Percentiles rank a stretch among this genome's conserved stretches.
These are phyloP conservation scores for Fremontodendron californicum DNA, from an alignment of 345 rosid species.

Conservation along the genomic window DNA sequence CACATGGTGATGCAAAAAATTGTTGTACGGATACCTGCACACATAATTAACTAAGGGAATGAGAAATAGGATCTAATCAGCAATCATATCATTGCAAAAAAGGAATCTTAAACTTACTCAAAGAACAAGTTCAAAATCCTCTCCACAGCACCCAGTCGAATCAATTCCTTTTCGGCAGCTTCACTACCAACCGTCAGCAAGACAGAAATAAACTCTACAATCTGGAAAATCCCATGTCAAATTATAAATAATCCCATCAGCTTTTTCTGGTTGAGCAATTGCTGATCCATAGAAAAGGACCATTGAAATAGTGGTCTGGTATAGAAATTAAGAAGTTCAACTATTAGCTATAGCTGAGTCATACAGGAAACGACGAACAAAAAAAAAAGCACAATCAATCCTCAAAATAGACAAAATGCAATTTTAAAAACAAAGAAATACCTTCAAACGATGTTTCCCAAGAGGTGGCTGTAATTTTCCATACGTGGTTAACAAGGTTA, in stretches of 20 bases:
- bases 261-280: background rate
- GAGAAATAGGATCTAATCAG: constrained; percentile 19
- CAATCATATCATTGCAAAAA: background rate
- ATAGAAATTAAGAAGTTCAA: constrained; percentile 7
- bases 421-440: constrained; percentile 17
- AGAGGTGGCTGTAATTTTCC: constrained; percentile 96
- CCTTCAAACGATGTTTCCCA: constrained; percentile 91
- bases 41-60: constrained; percentile 25
- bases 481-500: constrained; percentile 62
- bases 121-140: constrained; percentile 73
- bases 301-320: background rate
- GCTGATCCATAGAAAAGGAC: background rate
- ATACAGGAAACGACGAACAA: background rate
- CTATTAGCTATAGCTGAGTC: constrained; percentile 12
- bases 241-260: background rate
- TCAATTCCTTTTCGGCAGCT: constrained; percentile 81
- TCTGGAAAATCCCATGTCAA: constrained; percentile 40
- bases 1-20: constrained; percentile 87
- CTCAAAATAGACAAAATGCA: background rate
- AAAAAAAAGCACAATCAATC: constrained; percentile 1
- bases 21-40: constrained; percentile 89
- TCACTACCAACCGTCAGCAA: constrained; percentile 74
- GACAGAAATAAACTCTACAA: constrained; percentile 88
- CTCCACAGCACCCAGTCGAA: constrained; percentile 64
- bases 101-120: constrained; percentile 53